Conservation (phyloP, 2,329 filamentous ascomycete genomes). For the Hymenoscyphus fraxineus region DNA sequence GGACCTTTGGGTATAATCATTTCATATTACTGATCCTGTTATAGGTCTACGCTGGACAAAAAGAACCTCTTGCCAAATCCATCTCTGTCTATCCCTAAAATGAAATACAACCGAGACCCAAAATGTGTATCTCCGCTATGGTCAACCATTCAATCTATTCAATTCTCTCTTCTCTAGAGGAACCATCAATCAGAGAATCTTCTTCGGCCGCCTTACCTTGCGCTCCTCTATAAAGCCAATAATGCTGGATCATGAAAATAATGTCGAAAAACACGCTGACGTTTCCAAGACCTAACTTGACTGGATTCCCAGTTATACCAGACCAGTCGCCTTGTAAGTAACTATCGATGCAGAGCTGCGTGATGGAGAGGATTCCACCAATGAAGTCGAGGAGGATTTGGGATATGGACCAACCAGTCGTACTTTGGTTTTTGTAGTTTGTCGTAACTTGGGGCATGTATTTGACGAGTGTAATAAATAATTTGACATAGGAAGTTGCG, state of each 20-base stretch:
- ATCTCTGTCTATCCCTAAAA: neutral
- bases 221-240: conserved; percentile 62
- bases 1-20: neutral
- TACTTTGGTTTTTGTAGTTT: conserved; percentile 83
- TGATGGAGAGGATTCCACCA: conserved; percentile 76
- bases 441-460: conserved; percentile 82
- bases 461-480: conserved; percentile 84
- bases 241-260: conserved; percentile 87
- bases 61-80: neutral
- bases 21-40: neutral
- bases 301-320: conserved; percentile 84
- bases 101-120: neutral
- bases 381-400: conserved; percentile 80
- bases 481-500: conserved; percentile 80
- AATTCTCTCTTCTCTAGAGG: conserved; percentile 17
- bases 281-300: conserved; percentile 84
- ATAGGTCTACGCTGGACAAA: neutral
- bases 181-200: conserved; percentile 19
- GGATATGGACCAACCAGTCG: conserved; percentile 79
- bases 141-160: conserved; percentile 11
- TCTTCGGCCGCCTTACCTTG: conserved; percentile 20
- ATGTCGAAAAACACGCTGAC: conserved; percentile 82
- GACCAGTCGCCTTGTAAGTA: conserved; percentile 83
- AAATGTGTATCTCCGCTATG: neutral
- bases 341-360: conserved; percentile 81